Percentiles rank a stretch among this genome's conserved stretches.
Conservation (phyloP, 352 stramenopile species). For the Globisporangium viniferum region DNA sequence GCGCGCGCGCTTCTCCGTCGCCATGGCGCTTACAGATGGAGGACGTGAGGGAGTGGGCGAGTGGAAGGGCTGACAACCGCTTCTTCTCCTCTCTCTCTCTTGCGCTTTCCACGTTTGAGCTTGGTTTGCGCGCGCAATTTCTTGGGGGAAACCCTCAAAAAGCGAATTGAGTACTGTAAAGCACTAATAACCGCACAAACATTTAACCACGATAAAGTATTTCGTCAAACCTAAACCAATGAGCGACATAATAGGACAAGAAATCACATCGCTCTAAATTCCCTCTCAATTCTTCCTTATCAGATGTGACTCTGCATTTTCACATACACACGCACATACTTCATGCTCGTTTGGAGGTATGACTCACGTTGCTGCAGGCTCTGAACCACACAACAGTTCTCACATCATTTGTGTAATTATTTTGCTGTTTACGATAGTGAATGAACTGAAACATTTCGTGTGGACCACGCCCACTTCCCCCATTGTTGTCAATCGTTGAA, state of each 20-base stretch:
- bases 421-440: neutral
- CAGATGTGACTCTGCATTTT: no score
- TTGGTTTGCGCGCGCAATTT: neutral
- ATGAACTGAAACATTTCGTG: neutral
- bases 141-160: neutral
- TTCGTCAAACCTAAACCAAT: no score
- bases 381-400: no score
- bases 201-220: no score
- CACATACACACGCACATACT: no score
- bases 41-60: neutral
- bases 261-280: no score
- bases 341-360: no score
- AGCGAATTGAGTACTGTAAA: no score
- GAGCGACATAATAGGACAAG: no score
- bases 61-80: neutral
- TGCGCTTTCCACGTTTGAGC: neutral
- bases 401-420: neutral
- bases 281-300: no score
- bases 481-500: neutral
- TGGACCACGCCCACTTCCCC: neutral
- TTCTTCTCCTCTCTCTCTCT: slow-evolving; percentile 2
- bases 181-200: no score
- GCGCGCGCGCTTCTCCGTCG: slow-evolving; percentile 8
- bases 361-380: no score
- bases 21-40: neutral